Evolutionary conservation across 495 filamentous ascomycete species (phyloP).

Genomic region (Cercophora samala): DNA sequence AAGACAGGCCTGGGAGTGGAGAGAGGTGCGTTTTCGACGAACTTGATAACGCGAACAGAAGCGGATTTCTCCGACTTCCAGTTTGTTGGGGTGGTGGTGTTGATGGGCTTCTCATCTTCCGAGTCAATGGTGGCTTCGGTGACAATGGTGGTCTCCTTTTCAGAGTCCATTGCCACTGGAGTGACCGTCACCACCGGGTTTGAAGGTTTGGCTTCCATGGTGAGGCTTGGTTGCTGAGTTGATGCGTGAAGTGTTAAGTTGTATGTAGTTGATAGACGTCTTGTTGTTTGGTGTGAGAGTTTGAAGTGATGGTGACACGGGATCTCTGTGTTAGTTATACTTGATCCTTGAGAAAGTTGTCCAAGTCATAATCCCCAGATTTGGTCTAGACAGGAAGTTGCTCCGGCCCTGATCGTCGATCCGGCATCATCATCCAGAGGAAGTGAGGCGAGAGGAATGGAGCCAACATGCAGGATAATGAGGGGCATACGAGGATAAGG

Average conservation of each 20-base stretch:
- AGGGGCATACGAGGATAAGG: not conserved
- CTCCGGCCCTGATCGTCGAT: not conserved
- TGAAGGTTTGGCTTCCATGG: not conserved
- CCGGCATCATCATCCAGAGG: not conserved
- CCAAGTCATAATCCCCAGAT: not conserved
- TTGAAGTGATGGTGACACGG: not conserved
- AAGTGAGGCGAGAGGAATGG: not conserved
- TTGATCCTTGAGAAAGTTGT: not conserved
- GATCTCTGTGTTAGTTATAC: not conserved
- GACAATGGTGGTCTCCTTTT: not conserved
- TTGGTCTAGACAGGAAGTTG: not conserved
- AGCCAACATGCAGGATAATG: not conserved
- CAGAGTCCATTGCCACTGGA: not conserved
- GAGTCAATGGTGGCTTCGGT: not conserved
- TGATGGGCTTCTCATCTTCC: not conserved
- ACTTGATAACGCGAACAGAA: not conserved
- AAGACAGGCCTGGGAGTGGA: not conserved
- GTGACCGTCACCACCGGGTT: not conserved
- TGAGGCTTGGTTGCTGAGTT: not conserved
- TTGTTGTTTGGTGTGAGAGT: not conserved
- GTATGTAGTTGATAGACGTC: not conserved
- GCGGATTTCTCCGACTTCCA: not conserved
- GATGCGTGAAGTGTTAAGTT: not conserved
- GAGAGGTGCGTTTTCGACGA: not conserved
- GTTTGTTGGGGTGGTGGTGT: not conserved